A percentile compares a stretch with the other conserved stretches of the same genome.
phyloP scores from a whole-genome alignment of 2,329 filamentous ascomycete genomes.

The Moelleriella libera region DNA sequence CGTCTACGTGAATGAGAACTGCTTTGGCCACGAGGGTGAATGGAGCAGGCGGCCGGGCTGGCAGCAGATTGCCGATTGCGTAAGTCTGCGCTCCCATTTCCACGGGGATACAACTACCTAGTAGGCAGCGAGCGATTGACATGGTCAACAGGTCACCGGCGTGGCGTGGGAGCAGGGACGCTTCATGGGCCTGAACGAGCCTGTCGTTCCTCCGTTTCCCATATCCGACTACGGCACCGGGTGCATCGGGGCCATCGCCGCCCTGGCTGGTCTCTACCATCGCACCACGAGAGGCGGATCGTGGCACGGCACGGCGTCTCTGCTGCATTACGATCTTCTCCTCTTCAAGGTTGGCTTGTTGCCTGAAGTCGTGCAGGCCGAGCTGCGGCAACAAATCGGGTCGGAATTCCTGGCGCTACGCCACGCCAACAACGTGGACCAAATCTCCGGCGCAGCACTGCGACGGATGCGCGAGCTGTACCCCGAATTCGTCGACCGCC shows the following conservation, averaged over 20 bases:
- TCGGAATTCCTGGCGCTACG: conserved; percentile 40
- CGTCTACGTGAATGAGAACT: conserved; percentile 58
- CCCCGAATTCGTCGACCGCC: conserved; percentile 37
- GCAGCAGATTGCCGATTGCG: conserved; percentile 59
- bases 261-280: conserved; percentile 47
- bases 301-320: conserved; percentile 48
- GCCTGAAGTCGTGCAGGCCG: conserved; percentile 33
- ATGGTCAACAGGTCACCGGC: conserved; percentile 38
- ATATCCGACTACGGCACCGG: conserved; percentile 58
- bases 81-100: no score
- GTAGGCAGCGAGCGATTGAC: no score
- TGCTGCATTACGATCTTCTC: conserved; percentile 55
- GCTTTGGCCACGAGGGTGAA: conserved; percentile 46
- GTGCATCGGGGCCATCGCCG: conserved; percentile 56
- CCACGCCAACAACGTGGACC: conserved; percentile 50
- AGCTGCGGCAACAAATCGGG: conserved; percentile 33
- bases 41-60: conserved; percentile 53
- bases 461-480: conserved; percentile 36
- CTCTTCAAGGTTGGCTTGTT: conserved; percentile 48
- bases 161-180: conserved; percentile 48
- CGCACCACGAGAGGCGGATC: conserved; percentile 50
- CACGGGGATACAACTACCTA: no score
- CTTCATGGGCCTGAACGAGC: conserved; percentile 47
- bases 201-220: conserved; percentile 51
- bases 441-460: conserved; percentile 46